Percentiles rank a stretch among this genome's conserved stretches.
Evolutionary conservation across 148 eudicot species (phyloP).

Genomic region (Spergularia marina): DNA sequence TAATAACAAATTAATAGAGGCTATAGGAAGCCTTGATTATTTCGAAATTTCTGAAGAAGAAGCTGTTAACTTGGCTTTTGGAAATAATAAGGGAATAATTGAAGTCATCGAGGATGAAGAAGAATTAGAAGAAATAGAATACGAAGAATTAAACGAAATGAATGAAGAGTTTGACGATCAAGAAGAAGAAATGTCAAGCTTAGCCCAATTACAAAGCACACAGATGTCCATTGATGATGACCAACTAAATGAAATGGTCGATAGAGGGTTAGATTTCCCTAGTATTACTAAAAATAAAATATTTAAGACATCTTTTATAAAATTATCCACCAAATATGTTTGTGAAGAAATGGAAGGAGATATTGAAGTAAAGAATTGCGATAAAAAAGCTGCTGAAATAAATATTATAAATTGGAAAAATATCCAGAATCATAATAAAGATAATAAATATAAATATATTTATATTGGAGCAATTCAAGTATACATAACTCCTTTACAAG

Average conservation of each 20-base stretch:
- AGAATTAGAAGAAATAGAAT: not conserved
- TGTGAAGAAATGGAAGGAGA: constrained; percentile 7
- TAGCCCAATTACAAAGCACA: too few species aligned
- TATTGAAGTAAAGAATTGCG: not conserved
- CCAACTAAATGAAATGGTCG: not conserved
- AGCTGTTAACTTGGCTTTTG: not conserved
- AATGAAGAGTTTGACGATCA: too few species aligned
- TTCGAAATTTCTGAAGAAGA: not conserved
- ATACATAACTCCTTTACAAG: not conserved
- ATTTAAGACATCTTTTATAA: not conserved
- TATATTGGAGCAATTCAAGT: not conserved
- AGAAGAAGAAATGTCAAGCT: too few species aligned
- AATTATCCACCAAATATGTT: not conserved
- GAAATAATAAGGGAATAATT: not conserved
- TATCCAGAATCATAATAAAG: not conserved
- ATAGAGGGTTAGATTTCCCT: not conserved
- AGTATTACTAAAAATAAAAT: not conserved
- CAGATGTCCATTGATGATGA: not conserved
- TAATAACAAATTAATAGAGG: too few species aligned
- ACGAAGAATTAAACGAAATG: not conserved
- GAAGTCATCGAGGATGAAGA: too few species aligned
- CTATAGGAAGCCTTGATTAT: too few species aligned
- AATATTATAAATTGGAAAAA: not conserved
- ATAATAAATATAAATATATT: not conserved
- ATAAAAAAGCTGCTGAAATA: not conserved